phyloP scores from a whole-genome alignment of 208 protist genomes.

The Trypanosoma conorhini region DNA sequence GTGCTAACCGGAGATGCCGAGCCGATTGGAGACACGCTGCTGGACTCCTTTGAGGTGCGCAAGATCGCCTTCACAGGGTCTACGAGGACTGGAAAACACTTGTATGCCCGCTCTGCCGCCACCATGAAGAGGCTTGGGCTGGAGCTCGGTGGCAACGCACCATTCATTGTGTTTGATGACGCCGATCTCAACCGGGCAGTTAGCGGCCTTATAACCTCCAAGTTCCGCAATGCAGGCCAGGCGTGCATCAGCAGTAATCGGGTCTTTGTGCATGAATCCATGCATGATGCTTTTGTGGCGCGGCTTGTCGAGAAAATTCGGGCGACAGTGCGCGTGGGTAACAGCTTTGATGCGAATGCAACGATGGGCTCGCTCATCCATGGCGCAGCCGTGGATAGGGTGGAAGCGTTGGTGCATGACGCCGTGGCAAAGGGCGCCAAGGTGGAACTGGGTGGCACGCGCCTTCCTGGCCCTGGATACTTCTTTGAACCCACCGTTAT shows the following conservation, averaged over 20 bases:
- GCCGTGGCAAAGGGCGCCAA: constrained; percentile 66
- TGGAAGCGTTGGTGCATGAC: constrained; percentile 57
- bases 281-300: constrained; percentile 64
- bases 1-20: constrained; percentile 75
- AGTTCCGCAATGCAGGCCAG: constrained; percentile 90
- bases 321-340: constrained; percentile 56
- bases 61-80: constrained; percentile 92
- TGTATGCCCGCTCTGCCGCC: constrained; percentile 53
- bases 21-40: constrained; percentile 57
- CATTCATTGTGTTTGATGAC: constrained; percentile 90
- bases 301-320: constrained; percentile 43
- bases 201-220: constrained; percentile 56
- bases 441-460: constrained; percentile 63
- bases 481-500: constrained; percentile 91
- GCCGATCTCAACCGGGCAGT: constrained; percentile 76
- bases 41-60: constrained; percentile 67
- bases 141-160: constrained; percentile 94
- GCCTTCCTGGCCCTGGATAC: constrained; percentile 45
- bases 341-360: constrained; percentile 53
- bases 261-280: constrained; percentile 64
- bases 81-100: constrained; percentile 66
- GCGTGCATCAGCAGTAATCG: constrained; percentile 89
- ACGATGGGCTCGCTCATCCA: constrained; percentile 78
- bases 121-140: constrained; percentile 85
- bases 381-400: constrained; percentile 33